A percentile compares a stretch with the other conserved stretches of the same genome.
phyloP scores from a whole-genome alignment of 2,329 filamentous ascomycete species.

The Allantophomopsis lycopodina region DNA sequence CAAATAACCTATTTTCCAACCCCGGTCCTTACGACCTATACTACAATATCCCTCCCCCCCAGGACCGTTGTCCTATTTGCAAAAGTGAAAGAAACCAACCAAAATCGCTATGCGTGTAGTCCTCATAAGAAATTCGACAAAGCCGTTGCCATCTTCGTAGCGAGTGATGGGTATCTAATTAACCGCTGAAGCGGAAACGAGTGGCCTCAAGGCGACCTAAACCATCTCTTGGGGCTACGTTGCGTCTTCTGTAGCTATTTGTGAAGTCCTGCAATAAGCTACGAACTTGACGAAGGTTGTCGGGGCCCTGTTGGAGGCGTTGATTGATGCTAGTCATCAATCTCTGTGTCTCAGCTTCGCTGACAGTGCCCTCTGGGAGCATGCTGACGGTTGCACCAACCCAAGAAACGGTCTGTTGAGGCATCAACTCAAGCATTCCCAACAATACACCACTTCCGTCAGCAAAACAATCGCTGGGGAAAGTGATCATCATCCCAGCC shows the following conservation, averaged over 20 bases:
- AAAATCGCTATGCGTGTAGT: neutral
- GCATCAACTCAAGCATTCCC: constrained; percentile 76
- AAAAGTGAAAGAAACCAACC: neutral
- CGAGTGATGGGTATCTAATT: constrained; percentile 1
- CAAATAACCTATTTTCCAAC: neutral
- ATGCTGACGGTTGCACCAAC: constrained; percentile 72
- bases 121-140: neutral
- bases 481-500: constrained; percentile 98
- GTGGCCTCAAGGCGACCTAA: constrained; percentile 76
- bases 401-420: constrained; percentile 67
- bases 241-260: constrained; percentile 81
- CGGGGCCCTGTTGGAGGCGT: constrained; percentile 51
- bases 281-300: constrained; percentile 61
- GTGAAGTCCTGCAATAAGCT: constrained; percentile 91
- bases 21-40: neutral
- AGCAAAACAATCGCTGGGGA: constrained; percentile 88
- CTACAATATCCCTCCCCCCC: neutral
- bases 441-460: constrained; percentile 90
- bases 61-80: neutral
- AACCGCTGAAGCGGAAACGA: constrained; percentile 60
- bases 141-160: neutral
- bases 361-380: constrained; percentile 72
- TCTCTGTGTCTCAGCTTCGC: constrained; percentile 64
- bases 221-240: constrained; percentile 89
- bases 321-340: constrained; percentile 72